A percentile compares a stretch with the other conserved stretches of the same genome.
Conservation (phyloP, 768 basidiomycete species). For the Lactarius deliciosus region DNA sequence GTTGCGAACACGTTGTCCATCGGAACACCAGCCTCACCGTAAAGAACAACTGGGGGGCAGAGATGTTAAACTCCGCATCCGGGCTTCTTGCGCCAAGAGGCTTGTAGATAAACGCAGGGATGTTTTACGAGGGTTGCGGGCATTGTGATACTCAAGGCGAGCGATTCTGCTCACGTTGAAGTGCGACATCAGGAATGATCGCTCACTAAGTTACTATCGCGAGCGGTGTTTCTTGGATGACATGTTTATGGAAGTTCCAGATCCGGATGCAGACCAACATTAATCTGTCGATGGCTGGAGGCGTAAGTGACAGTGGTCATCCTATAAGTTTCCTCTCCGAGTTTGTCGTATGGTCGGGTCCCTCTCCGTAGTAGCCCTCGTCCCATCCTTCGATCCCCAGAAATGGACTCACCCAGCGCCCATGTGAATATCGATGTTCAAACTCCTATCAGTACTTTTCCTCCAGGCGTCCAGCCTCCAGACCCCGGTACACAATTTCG, state of each 20-base stretch:
- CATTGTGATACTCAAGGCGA: background rate
- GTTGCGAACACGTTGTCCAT: background rate
- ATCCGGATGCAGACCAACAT: background rate
- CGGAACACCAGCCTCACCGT: background rate
- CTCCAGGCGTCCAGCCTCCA: too few species aligned
- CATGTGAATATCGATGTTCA: background rate
- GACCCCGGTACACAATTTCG: too few species aligned
- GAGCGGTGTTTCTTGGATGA: background rate
- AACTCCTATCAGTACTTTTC: too few species aligned
- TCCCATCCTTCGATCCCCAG: background rate
- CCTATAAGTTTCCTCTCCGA: background rate
- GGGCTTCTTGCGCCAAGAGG: background rate
- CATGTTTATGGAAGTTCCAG: background rate
- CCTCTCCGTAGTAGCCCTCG: background rate
- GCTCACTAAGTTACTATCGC: background rate
- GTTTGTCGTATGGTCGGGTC: background rate
- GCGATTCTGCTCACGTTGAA: background rate
- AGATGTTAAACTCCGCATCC: background rate
- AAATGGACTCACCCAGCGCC: background rate
- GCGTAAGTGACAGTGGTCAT: background rate
- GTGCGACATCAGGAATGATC: background rate
- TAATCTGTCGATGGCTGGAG: background rate
- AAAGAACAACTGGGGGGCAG: background rate
- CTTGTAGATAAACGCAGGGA: background rate
- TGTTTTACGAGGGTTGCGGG: background rate